These are phyloP conservation scores for Apiotrichum mycotoxinovorans DNA, from an alignment of 1,284 basidiomycete genomes.

Conservation along the genomic window DNA sequence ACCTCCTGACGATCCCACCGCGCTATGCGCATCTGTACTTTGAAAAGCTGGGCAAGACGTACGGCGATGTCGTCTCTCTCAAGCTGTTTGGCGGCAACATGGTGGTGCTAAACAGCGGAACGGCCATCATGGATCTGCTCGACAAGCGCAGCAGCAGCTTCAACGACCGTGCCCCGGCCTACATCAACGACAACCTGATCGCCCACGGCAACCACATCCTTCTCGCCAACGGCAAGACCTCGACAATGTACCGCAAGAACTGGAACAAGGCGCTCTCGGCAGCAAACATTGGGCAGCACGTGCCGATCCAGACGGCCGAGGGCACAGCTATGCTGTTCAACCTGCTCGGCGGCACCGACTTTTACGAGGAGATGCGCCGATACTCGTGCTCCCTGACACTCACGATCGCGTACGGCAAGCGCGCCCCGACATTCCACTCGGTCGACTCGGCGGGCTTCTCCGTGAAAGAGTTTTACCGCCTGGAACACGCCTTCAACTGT, in stretches of 20 bases:
- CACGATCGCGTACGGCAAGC: conserved; percentile 9
- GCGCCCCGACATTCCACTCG: conserved; percentile 7
- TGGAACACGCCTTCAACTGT: conserved; percentile 14
- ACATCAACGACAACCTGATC: conserved; percentile 13
- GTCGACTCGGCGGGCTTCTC: conserved; percentile 5
- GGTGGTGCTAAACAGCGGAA: conserved; percentile 8
- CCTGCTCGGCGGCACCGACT: conserved; percentile 5
- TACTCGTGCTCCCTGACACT: conserved; percentile 9
- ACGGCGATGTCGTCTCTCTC: conserved; percentile 8
- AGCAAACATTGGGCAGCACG: not conserved
- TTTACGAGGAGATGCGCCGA: conserved; percentile 13
- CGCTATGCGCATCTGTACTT: conserved; percentile 14
- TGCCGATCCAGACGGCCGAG: conserved; percentile 9
- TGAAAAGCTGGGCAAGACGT: not conserved
- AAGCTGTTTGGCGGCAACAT: conserved; percentile 12
- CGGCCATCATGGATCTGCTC: conserved; percentile 6
- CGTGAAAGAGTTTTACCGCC: conserved; percentile 13
- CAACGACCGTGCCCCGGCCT: conserved; percentile 8
- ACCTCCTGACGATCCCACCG: conserved; percentile 10
- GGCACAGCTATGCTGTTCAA: conserved; percentile 9
- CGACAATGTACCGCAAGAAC: conserved; percentile 4
- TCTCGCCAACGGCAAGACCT: conserved; percentile 4
- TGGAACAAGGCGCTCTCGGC: conserved; percentile 8
- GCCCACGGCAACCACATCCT: conserved; percentile 9
- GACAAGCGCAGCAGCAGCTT: conserved; percentile 8